Percentiles rank a stretch among this genome's conserved stretches.
Conservation (phyloP, 345 rosid genomes). For the Sisymbrium altissimum region DNA sequence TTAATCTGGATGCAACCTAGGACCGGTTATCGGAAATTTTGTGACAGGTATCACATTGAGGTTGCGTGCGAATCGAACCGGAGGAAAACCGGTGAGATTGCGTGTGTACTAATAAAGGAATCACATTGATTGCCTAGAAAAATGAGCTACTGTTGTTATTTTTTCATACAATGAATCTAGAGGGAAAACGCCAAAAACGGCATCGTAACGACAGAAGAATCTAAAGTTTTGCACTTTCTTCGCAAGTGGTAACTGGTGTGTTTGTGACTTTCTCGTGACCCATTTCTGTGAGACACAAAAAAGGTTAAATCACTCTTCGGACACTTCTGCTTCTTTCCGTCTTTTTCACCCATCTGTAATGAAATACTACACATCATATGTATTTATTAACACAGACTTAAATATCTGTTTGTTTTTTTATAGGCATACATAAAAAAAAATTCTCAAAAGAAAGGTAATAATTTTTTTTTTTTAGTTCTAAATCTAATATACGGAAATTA, state of each 20-base stretch:
- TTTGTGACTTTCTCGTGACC: conserved; percentile 32
- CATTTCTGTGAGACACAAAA: not conserved
- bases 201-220: conserved; percentile 8
- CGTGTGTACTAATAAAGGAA: not conserved
- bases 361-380: no score
- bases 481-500: not conserved
- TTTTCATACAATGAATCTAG: conserved; percentile 16
- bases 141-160: not conserved
- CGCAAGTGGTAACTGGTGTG: conserved; percentile 27
- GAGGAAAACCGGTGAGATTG: not conserved
- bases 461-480: not conserved
- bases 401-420: no score
- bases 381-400: no score
- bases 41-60: not conserved
- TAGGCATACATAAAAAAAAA: no score
- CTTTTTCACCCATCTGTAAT: not conserved
- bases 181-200: not conserved
- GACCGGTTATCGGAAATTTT: not conserved
- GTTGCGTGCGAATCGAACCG: not conserved
- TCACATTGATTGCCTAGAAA: conserved; percentile 6
- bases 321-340: conserved; percentile 7
- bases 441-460: not conserved
- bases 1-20: not conserved
- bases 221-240: conserved; percentile 7
- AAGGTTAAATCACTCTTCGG: conserved; percentile 2